Percentiles rank a stretch among this genome's conserved stretches.
These are phyloP conservation scores for Aspergillus ruber DNA, from an alignment of 2,329 filamentous ascomycete species.

Conservation along the genomic window DNA sequence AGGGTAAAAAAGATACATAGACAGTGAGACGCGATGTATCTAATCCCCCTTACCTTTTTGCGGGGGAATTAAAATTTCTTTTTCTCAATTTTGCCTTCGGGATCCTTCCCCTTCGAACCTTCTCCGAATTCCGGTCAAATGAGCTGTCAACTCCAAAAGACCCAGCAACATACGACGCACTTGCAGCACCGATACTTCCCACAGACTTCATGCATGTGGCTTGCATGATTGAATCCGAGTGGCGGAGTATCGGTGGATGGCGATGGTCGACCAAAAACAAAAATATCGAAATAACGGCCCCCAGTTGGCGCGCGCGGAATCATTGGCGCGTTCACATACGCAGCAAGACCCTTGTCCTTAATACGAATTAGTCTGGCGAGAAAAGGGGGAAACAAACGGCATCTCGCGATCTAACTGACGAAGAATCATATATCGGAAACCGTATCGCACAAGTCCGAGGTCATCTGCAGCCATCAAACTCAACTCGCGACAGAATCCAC, in stretches of 20 bases:
- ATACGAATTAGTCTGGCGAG: not conserved
- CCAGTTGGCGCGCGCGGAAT: not conserved
- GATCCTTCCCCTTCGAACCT: not conserved
- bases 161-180: constrained; percentile 1
- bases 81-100: constrained; percentile 2
- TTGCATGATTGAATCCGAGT: constrained; percentile 8
- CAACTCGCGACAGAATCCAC: not conserved
- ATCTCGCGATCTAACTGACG: not conserved
- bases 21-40: not conserved
- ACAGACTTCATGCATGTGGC: constrained; percentile 11
- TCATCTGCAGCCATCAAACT: not conserved
- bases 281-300: not conserved
- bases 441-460: not conserved
- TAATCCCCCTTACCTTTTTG: constrained; percentile 9
- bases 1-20: not conserved
- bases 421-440: not conserved
- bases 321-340: not conserved
- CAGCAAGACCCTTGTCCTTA: not conserved
- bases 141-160: not conserved
- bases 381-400: not conserved
- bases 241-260: not conserved
- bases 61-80: constrained; percentile 9
- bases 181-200: constrained; percentile 3
- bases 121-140: not conserved
- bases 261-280: not conserved